Conservation (phyloP, 148 eudicot genomes). For the Arctostaphylos glauca region DNA sequence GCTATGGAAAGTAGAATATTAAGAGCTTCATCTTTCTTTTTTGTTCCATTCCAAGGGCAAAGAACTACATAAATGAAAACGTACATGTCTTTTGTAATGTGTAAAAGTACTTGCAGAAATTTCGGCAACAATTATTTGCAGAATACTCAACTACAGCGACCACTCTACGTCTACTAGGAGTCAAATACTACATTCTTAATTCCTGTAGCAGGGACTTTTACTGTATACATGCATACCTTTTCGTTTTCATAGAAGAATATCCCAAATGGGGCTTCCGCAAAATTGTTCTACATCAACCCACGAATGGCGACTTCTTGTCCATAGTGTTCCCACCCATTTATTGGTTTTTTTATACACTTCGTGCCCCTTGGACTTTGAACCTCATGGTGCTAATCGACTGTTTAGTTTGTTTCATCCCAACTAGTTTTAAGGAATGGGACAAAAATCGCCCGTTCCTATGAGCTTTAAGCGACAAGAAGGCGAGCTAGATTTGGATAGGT, state of each 20-base stretch:
- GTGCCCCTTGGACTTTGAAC: background rate
- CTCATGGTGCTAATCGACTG: background rate
- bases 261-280: background rate
- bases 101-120: no score
- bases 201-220: background rate
- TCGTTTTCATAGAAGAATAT: background rate
- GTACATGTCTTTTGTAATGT: background rate
- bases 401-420: no score
- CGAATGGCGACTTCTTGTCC: background rate
- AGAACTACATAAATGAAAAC: background rate
- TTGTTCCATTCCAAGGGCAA: constrained; percentile 9
- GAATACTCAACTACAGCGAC: constrained; percentile 4
- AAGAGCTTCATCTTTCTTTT: background rate
- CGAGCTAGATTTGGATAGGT: background rate
- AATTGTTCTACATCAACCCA: background rate
- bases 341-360: background rate
- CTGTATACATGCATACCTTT: background rate
- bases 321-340: background rate
- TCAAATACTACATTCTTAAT: background rate
- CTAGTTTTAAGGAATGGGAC: background rate
- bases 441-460: background rate
- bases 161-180: background rate
- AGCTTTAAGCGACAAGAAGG: background rate
- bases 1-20: background rate
- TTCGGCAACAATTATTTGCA: background rate